These are phyloP conservation scores for Macrolepiota albuminosa DNA, from an alignment of 768 basidiomycete genomes.

Conservation along the genomic window DNA sequence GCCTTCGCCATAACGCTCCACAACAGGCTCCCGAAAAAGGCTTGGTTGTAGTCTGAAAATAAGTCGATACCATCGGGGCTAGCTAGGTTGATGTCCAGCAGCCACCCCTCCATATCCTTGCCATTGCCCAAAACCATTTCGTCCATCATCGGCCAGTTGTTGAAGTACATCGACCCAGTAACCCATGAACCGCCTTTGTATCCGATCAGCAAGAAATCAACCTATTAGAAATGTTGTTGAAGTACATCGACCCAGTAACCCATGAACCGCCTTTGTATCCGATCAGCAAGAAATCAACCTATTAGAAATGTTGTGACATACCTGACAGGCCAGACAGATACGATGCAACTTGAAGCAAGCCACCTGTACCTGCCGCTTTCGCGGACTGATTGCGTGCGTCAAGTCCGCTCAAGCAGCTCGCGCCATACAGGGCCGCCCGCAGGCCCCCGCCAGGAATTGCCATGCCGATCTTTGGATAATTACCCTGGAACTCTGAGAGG, in stretches of 20 bases:
- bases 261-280: slow-evolving; percentile 54
- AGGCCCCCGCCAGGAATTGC: slow-evolving; percentile 71
- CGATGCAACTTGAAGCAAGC: slow-evolving; percentile 63
- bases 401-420: slow-evolving; percentile 50
- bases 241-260: slow-evolving; percentile 56
- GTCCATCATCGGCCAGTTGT: slow-evolving; percentile 54
- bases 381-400: slow-evolving; percentile 60
- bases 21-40: slow-evolving; percentile 50
- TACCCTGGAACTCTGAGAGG: slow-evolving; percentile 32
- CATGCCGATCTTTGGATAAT: slow-evolving; percentile 52
- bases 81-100: slow-evolving; percentile 50
- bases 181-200: slow-evolving; percentile 62
- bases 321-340: slow-evolving; percentile 68
- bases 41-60: slow-evolving; percentile 40
- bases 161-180: slow-evolving; percentile 56
- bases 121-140: slow-evolving; percentile 60
- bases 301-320: slow-evolving; percentile 19
- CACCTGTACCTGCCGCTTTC: slow-evolving; percentile 56
- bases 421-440: slow-evolving; percentile 63
- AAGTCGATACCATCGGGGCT: slow-evolving; percentile 49
- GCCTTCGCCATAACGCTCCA: slow-evolving; percentile 56
- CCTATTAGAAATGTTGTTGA: slow-evolving; percentile 13
- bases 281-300: background rate
- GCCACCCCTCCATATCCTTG: slow-evolving; percentile 44
- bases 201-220: background rate